Evolutionary conservation across 192 early-diverging fungal species (phyloP).

Genomic region (Tieghemiomyces parasiticus): DNA sequence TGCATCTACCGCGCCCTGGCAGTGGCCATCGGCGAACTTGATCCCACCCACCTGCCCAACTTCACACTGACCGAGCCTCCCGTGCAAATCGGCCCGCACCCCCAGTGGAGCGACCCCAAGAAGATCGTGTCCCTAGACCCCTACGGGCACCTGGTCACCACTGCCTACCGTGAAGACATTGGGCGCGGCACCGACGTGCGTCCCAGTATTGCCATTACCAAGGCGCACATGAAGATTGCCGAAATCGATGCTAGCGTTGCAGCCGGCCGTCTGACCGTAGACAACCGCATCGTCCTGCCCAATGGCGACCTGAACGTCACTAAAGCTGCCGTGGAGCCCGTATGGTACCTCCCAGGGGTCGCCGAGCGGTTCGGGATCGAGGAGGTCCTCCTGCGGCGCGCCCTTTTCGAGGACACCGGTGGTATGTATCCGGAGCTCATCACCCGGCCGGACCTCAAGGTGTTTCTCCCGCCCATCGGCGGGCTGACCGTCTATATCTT

Average conservation of each 20-base stretch:
- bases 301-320: constrained; percentile 71
- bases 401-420: constrained; percentile 70
- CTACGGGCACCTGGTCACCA: constrained; percentile 66
- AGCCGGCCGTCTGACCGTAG: constrained; percentile 45
- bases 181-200: constrained; percentile 64
- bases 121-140: constrained; percentile 93
- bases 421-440: constrained; percentile 95
- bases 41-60: constrained; percentile 73
- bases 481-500: constrained; percentile 88
- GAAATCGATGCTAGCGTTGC: constrained; percentile 67
- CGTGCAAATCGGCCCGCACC: constrained; percentile 59
- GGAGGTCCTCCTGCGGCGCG: constrained; percentile 66
- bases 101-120: constrained; percentile 62
- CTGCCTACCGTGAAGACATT: constrained; percentile 42
- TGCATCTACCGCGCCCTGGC: constrained; percentile 84
- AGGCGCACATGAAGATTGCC: constrained; percentile 89
- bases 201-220: constrained; percentile 83
- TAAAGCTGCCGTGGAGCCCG: constrained; percentile 89
- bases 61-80: constrained; percentile 78
- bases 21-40: constrained; percentile 76
- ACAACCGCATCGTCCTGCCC: constrained; percentile 67
- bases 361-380: constrained; percentile 75
- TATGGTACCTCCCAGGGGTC: constrained; percentile 89
- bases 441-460: constrained; percentile 81
- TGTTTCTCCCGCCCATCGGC: constrained; percentile 89